A percentile compares a stretch with the other conserved stretches of the same genome.
Conservation (phyloP, 1,284 basidiomycete genomes). For the Sphaerobolus stellatus region DNA sequence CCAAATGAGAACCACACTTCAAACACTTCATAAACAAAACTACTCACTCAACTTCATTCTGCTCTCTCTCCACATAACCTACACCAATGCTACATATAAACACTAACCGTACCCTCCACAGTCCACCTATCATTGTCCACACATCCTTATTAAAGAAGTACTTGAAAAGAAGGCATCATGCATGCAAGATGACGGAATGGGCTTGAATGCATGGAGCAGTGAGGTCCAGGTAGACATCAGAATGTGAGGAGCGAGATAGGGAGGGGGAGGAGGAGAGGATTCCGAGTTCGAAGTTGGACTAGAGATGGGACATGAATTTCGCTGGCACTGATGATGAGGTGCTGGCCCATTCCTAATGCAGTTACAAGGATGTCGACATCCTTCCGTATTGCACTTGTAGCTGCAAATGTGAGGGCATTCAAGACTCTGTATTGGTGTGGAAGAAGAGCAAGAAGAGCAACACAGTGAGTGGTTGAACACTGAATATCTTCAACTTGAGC, state of each 20-base stretch:
- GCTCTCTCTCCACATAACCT: too few relatives aligned
- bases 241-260: conserved; percentile 16
- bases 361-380: not conserved
- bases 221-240: conserved; percentile 78
- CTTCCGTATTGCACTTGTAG: too few relatives aligned
- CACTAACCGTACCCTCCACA: conserved; percentile 51
- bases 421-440: conserved; percentile 78
- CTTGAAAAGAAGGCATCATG: conserved; percentile 84
- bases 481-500: conserved; percentile 39
- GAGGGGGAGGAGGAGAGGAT: too few relatives aligned
- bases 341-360: not conserved
- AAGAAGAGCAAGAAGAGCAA: conserved; percentile 84
- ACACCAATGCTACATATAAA: conserved; percentile 80
- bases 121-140: conserved; percentile 73
- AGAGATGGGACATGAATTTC: too few relatives aligned
- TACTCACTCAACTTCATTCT: conserved; percentile 75
- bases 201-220: conserved; percentile 67
- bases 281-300: too few relatives aligned
- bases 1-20: conserved; percentile 25
- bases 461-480: conserved; percentile 63
- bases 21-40: conserved; percentile 71
- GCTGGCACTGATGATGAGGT: not conserved
- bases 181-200: conserved; percentile 77
- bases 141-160: conserved; percentile 83
- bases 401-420: not conserved